Base-by-base conservation (phyloP, 345 rosid species). In the Microcos paniculata region DNA sequence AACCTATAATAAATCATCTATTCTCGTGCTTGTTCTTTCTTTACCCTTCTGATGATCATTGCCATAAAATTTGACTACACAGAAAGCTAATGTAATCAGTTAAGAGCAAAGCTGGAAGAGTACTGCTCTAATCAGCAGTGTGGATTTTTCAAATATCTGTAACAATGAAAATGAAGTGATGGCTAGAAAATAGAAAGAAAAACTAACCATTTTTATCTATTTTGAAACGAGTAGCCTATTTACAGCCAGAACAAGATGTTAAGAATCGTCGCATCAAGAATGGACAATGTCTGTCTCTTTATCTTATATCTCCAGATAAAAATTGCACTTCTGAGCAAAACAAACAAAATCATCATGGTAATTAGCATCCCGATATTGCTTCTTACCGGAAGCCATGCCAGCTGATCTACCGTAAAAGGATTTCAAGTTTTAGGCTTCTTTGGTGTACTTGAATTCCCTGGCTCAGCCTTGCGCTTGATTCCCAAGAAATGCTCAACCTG, bases 401-500 rank as follows among this genome's bases (percentile, higher is more conserved):
- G 38, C 11, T 35, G 0, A 35, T 26, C 18, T 42, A 42, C 31
- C 35, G 6, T 13, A 15, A 24, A 58, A 42, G 48, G 48, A 24
- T 48, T 69, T 88, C 86, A 89, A 38, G 79, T 62, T 86, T 84
- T 94, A 5, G 92, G 91, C 77, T 87, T 94, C 88, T 90, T 94
- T 23, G 80, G 74, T 13, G 85, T 1, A 78, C 78, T 35, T 42
- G 86, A 64, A 57, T 82, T 82, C 73, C 84, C 94, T 31, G 86
- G 58, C 78, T 92, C 97, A 18, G 83, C 59, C 83, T 85, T 85
- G 61, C 98, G 92, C 85, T 91, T 94, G 78, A 94, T 94, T 61
- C 98, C 98, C 88, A 94, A 81, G 87, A 91, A 92, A 77, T 92
- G 94, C 85, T 94, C 98, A 70, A 94, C 98, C 98, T 92, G 85